Conservation (phyloP, 352 stramenopile species). For the Plasmopara viticola region DNA sequence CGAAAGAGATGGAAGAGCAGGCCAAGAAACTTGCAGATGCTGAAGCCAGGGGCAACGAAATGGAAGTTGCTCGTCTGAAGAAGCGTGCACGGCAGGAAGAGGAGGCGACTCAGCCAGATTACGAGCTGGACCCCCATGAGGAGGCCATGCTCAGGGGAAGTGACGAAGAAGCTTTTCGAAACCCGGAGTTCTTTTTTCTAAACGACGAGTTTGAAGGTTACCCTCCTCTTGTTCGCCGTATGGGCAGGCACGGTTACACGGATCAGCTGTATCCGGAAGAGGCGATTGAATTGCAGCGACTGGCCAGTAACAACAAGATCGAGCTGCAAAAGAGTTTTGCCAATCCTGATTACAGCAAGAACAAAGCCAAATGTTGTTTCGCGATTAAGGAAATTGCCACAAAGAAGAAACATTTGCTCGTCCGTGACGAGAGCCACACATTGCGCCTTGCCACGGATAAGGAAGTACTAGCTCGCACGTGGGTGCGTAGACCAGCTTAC, state of each 20-base stretch:
- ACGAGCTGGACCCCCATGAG: conserved; percentile 53
- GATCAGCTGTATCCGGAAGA: conserved; percentile 80
- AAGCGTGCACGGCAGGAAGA: conserved; percentile 46
- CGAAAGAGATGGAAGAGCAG: conserved; percentile 32
- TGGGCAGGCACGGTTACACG: conserved; percentile 75
- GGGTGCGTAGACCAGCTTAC: conserved; percentile 68
- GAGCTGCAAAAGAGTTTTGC: conserved; percentile 69
- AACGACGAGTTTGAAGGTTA: conserved; percentile 79
- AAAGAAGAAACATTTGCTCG: conserved; percentile 68
- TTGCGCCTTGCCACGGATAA: conserved; percentile 69
- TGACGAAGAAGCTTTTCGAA: conserved; percentile 66
- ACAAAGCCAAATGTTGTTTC: conserved; percentile 62
- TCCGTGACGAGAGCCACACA: conserved; percentile 46
- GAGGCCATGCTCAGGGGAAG: conserved; percentile 46
- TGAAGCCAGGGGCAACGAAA: conserved; percentile 41
- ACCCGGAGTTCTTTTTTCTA: conserved; percentile 84
- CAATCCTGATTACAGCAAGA: conserved; percentile 44
- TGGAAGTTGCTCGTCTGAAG: conserved; percentile 51
- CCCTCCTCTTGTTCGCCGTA: conserved; percentile 66
- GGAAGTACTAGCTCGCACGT: conserved; percentile 73
- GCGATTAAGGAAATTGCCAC: conserved; percentile 80
- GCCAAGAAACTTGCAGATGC: conserved; percentile 41
- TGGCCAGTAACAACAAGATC: conserved; percentile 71
- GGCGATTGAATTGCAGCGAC: conserved; percentile 60
- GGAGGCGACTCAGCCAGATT: conserved; percentile 38